Base-by-base conservation (phyloP, 2,329 filamentous ascomycete species). In the Xylaria sp. region DNA sequence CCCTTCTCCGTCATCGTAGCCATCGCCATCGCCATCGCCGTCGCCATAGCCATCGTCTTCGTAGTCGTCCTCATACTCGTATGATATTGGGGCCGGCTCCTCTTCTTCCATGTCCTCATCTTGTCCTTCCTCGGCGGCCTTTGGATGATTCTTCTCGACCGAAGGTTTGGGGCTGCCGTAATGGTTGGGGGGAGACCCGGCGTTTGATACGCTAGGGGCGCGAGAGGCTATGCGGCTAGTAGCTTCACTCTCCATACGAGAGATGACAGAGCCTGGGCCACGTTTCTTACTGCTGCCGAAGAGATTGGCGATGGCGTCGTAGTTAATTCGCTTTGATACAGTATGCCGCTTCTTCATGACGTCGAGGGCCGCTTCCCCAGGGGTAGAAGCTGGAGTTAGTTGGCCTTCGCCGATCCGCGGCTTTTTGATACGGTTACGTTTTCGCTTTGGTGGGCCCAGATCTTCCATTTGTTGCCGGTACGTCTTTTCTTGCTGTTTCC, bases 401-500 rank as follows among this genome's bases (percentile, higher is more conserved):
- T 91, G 88, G 9, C 89, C 88, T 73, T 91, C 89, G 27, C 88
- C 88, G 74, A 90, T 89, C 19, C 87, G 81, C 1, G 88, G 86
- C 72, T 82, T 84, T 71, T 78, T 79, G 50, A 75, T 67, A 4
- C 78, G 83, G 61, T 86, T 86, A 27, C 88, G 84, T n/a, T 81
- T 85, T 64, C 84, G 86, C 81, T 85, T 92, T 64, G 83, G 86
- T 71, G 85, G 85, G 30, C 78, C 82, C 5, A 79, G 66, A 17
- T 74, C 73, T 67, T 87, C 87, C 69, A 88, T 82, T 79, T 94
- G 93, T 67, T 90, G 88, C 47, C 92, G 88, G 65, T 97, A 91
- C 6, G 92, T 85, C 79, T 96, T 97, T 68, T 92, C 89, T 76
- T 98, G 94, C 77, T 97, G 92, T 57, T 90, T 88, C 8, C 95